Evolutionary conservation across 192 early-diverging fungal species (phyloP).

Genomic region (Gigaspora rosea): DNA sequence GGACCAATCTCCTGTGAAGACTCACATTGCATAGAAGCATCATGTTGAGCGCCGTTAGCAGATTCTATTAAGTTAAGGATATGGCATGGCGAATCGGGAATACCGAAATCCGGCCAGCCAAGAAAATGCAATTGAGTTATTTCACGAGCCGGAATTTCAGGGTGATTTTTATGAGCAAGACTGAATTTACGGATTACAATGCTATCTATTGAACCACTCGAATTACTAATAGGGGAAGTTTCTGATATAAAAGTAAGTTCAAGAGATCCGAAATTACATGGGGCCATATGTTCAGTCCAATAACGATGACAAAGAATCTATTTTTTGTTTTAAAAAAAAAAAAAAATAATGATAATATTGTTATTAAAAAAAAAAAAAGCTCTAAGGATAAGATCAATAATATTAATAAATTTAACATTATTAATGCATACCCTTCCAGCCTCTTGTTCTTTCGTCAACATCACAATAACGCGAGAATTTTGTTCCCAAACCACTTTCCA

Average conservation of each 20-base stretch:
- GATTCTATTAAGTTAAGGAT: constrained; percentile 61
- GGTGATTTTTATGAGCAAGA: constrained; percentile 32
- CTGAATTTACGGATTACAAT: constrained; percentile 61
- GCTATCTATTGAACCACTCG: constrained; percentile 41
- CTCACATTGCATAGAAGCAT: constrained; percentile 19
- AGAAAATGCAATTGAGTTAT: constrained; percentile 85
- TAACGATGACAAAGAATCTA: constrained; percentile 83
- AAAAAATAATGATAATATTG: background rate
- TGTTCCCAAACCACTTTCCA: constrained; percentile 98
- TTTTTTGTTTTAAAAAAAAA: constrained; percentile 18
- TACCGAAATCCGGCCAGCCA: constrained; percentile 90
- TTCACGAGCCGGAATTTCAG: constrained; percentile 35
- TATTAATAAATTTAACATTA: too few species aligned
- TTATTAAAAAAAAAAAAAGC: too few species aligned
- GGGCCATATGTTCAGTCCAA: constrained; percentile 68
- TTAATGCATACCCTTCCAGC: constrained; percentile 10
- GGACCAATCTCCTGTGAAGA: constrained; percentile 29
- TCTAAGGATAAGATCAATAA: too few species aligned
- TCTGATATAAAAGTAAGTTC: constrained; percentile 57
- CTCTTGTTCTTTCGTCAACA: constrained; percentile 94
- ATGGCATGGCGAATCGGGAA: constrained; percentile 66
- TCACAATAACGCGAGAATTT: constrained; percentile 78
- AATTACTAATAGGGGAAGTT: constrained; percentile 39
- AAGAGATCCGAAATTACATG: constrained; percentile 53
- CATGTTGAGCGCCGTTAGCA: constrained; percentile 41